phyloP scores from a whole-genome alignment of 495 filamentous ascomycete genomes.

The Hypoxylon fuscum region DNA sequence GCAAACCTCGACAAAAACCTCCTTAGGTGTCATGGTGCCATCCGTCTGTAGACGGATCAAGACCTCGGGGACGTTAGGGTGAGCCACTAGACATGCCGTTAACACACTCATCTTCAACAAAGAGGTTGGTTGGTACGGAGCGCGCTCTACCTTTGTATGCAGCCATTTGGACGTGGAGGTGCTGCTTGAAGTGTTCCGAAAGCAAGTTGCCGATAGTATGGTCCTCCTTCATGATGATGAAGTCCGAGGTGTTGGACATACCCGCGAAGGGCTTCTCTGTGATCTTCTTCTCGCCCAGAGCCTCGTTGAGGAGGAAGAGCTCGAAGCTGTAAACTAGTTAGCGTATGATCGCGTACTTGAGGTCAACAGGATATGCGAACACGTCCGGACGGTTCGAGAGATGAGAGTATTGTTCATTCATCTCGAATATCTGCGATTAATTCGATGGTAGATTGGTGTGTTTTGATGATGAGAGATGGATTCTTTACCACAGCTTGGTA shows the following conservation, averaged over 20 bases:
- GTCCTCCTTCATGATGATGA: slow-evolving; percentile 95
- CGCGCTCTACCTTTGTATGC: slow-evolving; percentile 78
- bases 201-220: slow-evolving; percentile 95
- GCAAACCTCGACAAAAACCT: slow-evolving; percentile 82
- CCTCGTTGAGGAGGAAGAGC: slow-evolving; percentile 76
- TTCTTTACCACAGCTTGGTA: too few species aligned
- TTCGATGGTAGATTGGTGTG: too few species aligned
- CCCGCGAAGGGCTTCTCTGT: slow-evolving; percentile 85
- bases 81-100: slow-evolving; percentile 65
- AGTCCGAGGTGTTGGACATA: slow-evolving; percentile 85
- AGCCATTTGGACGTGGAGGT: slow-evolving; percentile 80
- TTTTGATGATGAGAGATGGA: too few species aligned
- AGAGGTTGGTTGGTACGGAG: slow-evolving; percentile 8
- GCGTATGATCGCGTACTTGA: slow-evolving; percentile 9
- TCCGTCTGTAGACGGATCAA: slow-evolving; percentile 92
- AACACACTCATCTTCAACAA: not conserved
- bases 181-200: slow-evolving; percentile 78
- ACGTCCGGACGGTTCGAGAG: too few species aligned
- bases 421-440: too few species aligned
- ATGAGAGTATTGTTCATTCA: slow-evolving; percentile 19
- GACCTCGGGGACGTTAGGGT: slow-evolving; percentile 87
- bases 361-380: slow-evolving; percentile 7
- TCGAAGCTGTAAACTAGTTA: slow-evolving; percentile 74
- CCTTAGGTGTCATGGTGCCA: slow-evolving; percentile 82
- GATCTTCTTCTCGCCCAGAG: slow-evolving; percentile 90